These are phyloP conservation scores for Uronychia setigera DNA, from an alignment of 73 alveolate species.

Conservation along the genomic window DNA sequence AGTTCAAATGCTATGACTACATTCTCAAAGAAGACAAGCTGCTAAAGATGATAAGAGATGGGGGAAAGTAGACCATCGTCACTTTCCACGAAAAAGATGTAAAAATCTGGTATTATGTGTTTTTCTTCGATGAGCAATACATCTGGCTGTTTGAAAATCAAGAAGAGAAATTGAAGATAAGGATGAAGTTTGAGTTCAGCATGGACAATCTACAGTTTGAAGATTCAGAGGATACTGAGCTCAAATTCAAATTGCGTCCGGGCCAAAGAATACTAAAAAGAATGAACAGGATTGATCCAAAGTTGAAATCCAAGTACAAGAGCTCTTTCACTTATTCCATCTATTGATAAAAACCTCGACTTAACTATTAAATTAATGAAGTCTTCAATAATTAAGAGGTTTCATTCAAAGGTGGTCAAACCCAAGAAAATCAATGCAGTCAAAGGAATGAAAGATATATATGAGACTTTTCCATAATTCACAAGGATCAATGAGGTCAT, in stretches of 20 bases:
- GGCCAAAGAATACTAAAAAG: conserved; percentile 14
- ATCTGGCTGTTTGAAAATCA: conserved; percentile 41
- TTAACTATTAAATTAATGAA: no score
- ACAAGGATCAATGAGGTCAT: not conserved
- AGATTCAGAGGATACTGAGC: conserved; percentile 31
- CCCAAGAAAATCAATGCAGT: not conserved
- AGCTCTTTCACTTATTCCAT: conserved; percentile 24
- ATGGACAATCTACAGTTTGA: conserved; percentile 33
- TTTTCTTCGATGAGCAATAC: conserved; percentile 40
- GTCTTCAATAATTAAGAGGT: no score
- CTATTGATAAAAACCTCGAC: no score
- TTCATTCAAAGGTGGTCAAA: no score
- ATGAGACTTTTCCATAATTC: conserved; percentile 3
- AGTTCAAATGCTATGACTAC: conserved; percentile 29
- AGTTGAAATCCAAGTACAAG: conserved; percentile 25
- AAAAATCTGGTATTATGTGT: conserved; percentile 16
- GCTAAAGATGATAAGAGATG: not conserved
- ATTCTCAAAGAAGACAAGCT: conserved; percentile 8
- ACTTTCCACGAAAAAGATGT: conserved; percentile 14
- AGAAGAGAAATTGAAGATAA: conserved; percentile 5
- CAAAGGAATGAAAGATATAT: conserved; percentile 29
- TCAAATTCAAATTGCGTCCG: conserved; percentile 22
- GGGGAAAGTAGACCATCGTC: conserved; percentile 19
- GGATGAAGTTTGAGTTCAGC: conserved; percentile 24
- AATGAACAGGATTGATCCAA: conserved; percentile 35